Evolutionary conservation across 148 eudicot species (phyloP), one percentile per base, ranked within the genome.

Genomic region (Rhododendron mucronatum): DNA sequence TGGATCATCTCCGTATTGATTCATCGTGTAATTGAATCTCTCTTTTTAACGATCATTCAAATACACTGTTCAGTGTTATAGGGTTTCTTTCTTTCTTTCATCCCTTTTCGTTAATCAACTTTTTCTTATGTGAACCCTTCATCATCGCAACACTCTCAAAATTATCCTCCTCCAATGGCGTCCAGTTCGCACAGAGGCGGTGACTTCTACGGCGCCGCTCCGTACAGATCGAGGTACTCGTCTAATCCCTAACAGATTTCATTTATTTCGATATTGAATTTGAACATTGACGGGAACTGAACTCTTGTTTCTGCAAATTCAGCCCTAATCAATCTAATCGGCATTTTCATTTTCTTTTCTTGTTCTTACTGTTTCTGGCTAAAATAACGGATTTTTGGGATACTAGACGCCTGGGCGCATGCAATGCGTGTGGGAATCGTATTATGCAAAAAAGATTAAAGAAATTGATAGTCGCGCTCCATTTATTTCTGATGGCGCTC

Each of bases 161-260:
- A 10, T 75, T 80, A 30, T 51, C 78, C 39, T 78, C 82, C 86
- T 84, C 77, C 81, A 77, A 90, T 90, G 92, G 88, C 91, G 14
- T 87, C 87, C 61, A 86, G 75, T 87, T 87, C 87, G 18, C 73
- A 78, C 71, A 82, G 86, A 67, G 81, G 91, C 83, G 86, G 86
- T 33, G 86, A 83, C 83, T 85, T 55, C 63, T 85, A 85, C 16
- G 93, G 93, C 67, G 89, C 92, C 78, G 91, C 85, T 79, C 92
- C 93, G 2, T 92, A 88, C 85, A 83, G 94, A 92, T 93, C 94
- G 35, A 93, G 93, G 97, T 94, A 89, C 14, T 57, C 39, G 30
- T 26, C 35, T 5, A 8, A 5, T 45, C 20, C 18, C n/a, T 13
- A 14, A 55, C 65, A 21, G n/a, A 16, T 47, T 33, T 71, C 13